A percentile compares a stretch with the other conserved stretches of the same genome.
Conservation (phyloP, 2,329 filamentous ascomycete species). For the Fusarium guadeloupense region DNA sequence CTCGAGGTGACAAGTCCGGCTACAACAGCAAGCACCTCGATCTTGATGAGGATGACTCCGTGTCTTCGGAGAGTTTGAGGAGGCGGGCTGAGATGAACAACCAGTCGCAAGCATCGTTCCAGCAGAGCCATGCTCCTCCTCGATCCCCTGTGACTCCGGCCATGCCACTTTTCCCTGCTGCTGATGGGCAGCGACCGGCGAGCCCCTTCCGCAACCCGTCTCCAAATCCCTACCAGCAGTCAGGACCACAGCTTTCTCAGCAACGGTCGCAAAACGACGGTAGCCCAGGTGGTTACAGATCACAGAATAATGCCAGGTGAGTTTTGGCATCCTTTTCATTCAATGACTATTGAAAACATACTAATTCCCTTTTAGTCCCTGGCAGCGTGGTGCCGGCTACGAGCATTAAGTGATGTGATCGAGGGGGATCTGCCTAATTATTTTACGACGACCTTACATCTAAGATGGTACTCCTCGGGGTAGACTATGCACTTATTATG, state of each 20-base stretch:
- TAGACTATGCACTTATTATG: constrained; percentile 24
- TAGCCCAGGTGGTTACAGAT: constrained; percentile 48
- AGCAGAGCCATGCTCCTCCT: constrained; percentile 42
- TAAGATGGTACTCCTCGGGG: constrained; percentile 14
- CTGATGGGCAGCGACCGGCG: constrained; percentile 47
- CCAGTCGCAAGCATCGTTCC: constrained; percentile 48
- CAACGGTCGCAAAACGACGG: constrained; percentile 46
- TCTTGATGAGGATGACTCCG: constrained; percentile 54
- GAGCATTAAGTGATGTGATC: constrained; percentile 46
- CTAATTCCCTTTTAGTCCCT: constrained; percentile 49
- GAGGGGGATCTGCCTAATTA: constrained; percentile 19
- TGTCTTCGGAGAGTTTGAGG: constrained; percentile 52
- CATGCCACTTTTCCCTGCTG: constrained; percentile 55
- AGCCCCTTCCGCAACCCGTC: constrained; percentile 50
- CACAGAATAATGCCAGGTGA: constrained; percentile 54
- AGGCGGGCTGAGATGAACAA: constrained; percentile 48
- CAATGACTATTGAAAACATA: background rate
- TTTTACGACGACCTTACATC: constrained; percentile 32
- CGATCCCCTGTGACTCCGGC: constrained; percentile 55
- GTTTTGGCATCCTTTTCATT: background rate
- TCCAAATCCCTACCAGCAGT: constrained; percentile 49
- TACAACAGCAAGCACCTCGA: constrained; percentile 55
- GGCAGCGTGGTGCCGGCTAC: constrained; percentile 58
- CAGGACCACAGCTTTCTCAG: constrained; percentile 45
- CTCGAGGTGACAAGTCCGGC: constrained; percentile 79